Base-by-base conservation (phyloP, 352 stramenopile species). In the Globisporangium solare region DNA sequence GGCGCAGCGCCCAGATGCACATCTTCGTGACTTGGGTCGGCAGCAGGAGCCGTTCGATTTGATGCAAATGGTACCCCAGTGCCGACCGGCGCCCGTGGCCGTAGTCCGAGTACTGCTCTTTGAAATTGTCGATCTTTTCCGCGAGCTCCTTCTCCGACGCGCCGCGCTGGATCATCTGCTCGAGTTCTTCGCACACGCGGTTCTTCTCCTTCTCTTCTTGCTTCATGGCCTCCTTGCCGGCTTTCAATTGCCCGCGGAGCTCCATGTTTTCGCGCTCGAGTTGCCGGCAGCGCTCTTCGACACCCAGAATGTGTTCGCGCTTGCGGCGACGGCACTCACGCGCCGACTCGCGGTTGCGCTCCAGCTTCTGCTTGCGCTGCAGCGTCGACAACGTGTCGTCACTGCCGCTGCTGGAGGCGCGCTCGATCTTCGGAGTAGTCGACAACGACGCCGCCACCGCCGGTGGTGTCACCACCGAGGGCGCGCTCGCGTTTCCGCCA, bases 61-160 rank as follows among this genome's bases (percentile, higher is more conserved):
- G 93, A 67, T 97, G 92, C 69, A 97, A 76, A 58, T 97, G 94
- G 59, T 92, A 96, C 52, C 75, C 80, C 49, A 94, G 65, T 54
- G 88, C 86, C 40, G 88, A 95, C 43, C 89, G 79, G 32, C 93
- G 86, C 45, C 90, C 88, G 59, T 91, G 82, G 21, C 93, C 93
- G 70, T 98, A 98, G 71, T 93, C 81, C 62, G 78, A 90, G 70
- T 92, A 94, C 69, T 92, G 82, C 68, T 97, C 93, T 37, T 96
- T 96, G 66, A 97, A 97, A 64, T 97, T 97, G 73, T 98, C 89
- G 47, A 98, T 97, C 70, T 97, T 97, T 58, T 95, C 85, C 49
- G 93, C 93, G 7, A 98, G 81, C 55, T 93, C 86, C 37, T 84
- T 86, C 70, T 97, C 92, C 10, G 67, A 86, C 37, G 82, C 81